phyloP scores from a whole-genome alignment of 345 rosid species.

The Hypericum perforatum region DNA sequence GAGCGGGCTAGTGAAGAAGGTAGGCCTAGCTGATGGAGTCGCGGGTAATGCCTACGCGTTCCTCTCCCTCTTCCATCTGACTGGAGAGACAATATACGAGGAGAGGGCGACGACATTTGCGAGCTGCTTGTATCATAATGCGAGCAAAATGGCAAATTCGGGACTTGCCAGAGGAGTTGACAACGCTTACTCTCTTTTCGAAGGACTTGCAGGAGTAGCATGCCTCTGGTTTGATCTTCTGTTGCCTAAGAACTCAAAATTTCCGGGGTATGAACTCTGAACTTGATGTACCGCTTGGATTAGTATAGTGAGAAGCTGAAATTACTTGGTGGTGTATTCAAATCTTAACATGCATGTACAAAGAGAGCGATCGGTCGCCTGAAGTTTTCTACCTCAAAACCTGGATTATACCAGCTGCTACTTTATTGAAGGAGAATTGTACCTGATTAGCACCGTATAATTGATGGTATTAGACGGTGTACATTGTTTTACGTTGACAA shows the following conservation, averaged over 20 bases:
- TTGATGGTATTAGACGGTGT: too few species aligned
- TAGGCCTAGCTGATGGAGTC: slow-evolving; percentile 69
- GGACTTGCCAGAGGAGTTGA: slow-evolving; percentile 17
- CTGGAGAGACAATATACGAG: slow-evolving; percentile 59
- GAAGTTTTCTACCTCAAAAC: too few species aligned
- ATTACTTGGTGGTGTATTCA: too few species aligned
- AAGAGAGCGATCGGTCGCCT: too few species aligned
- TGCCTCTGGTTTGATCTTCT: slow-evolving; percentile 72
- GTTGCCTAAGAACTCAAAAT: slow-evolving; percentile 38
- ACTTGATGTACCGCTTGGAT: too few species aligned
- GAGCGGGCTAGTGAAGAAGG: slow-evolving; percentile 68
- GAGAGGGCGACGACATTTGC: slow-evolving; percentile 77
- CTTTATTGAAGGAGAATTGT: too few species aligned
- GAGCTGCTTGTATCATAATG: slow-evolving; percentile 50
- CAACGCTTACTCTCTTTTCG: slow-evolving; percentile 52
- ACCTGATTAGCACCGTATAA: too few species aligned
- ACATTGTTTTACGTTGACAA: too few species aligned
- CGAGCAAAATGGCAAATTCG: slow-evolving; percentile 12
- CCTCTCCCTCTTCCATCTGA: slow-evolving; percentile 63
- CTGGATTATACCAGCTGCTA: too few species aligned
- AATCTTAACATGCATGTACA: too few species aligned
- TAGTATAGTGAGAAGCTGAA: too few species aligned
- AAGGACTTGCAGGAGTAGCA: slow-evolving; percentile 61
- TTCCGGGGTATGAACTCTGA: slow-evolving; percentile 73
- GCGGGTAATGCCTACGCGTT: slow-evolving; percentile 80